Evolutionary conservation across 306 rosid species (phyloP), one percentile per base, ranked within the genome.

Genomic region (Albizia julibrissin): DNA sequence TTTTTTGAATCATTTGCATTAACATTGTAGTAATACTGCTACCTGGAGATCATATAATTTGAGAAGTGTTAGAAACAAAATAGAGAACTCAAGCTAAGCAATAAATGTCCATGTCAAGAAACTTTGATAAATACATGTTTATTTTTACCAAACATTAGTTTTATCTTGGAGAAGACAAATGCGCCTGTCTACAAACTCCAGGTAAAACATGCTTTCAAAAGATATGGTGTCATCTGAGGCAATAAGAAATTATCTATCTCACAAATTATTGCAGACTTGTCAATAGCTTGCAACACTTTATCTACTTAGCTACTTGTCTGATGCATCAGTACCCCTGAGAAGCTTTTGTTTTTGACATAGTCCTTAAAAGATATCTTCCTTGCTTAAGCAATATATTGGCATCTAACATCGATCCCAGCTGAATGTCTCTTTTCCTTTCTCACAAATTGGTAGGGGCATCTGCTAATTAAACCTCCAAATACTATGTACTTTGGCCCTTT

Each of bases 351-450:
- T n/a, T 78, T 15, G 21, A 26, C 46, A 18, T 43, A 26, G 37
- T 62, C 37, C 75, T 69, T 46, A 39, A 22, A 13, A 74, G 73
- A 56, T 69, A 79, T 12, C 54, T 58, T 79, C 46, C 26, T 69
- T 24, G 79, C 67, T 86, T 39, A 34, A 66, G 24, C 62, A 37
- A 73, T 42, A 64, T 54, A 83, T 69, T 14, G 37, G 50, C 69
- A 64, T 64, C 89, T 71, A 59, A 7, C 37, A 50, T 76, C 39
- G 72, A 66, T 40, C 11, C 47, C 27, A 44, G 61, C 43, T 44
- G 73, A 70, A 37, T 75, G 24, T 27, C 43, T 79, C 16, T 69
- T 65, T 62, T 67, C 72, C 72, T 59, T 70, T 11, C 16, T 22
- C 27, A 40, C 42, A 29, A 18, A 72, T 69, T 80, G 5, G 3